These are phyloP conservation scores for Platismatia glauca DNA, from an alignment of 495 filamentous ascomycete species.

Conservation along the genomic window DNA sequence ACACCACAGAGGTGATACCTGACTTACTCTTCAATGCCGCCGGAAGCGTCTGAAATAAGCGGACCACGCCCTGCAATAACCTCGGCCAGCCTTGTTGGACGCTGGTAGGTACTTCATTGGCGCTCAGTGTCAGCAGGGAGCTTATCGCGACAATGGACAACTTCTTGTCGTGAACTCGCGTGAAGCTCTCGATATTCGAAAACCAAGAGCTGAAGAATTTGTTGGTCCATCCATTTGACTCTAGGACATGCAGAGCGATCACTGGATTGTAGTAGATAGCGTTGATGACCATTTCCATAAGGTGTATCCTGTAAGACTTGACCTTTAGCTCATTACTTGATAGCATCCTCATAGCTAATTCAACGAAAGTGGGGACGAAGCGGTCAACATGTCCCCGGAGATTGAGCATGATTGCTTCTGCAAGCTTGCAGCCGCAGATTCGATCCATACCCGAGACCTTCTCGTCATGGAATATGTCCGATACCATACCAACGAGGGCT, in stretches of 20 bases:
- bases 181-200: slow-evolving; percentile 87
- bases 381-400: slow-evolving; percentile 84
- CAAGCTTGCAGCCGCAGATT: slow-evolving; percentile 98
- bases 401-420: slow-evolving; percentile 93
- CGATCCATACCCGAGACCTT: slow-evolving; percentile 91
- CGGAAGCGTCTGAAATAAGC: slow-evolving; percentile 85
- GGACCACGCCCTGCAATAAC: slow-evolving; percentile 79
- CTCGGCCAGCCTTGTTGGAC: slow-evolving; percentile 97
- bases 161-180: slow-evolving; percentile 95
- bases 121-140: slow-evolving; percentile 64
- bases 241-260: slow-evolving; percentile 73
- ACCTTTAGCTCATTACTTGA: slow-evolving; percentile 61
- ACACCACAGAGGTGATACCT: neutral
- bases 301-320: slow-evolving; percentile 86
- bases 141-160: slow-evolving; percentile 90
- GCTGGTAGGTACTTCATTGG: slow-evolving; percentile 71
- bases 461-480: slow-evolving; percentile 66
- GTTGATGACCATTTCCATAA: slow-evolving; percentile 99
- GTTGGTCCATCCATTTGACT: slow-evolving; percentile 93
- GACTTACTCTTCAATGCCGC: slow-evolving; percentile 70
- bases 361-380: slow-evolving; percentile 77
- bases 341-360: slow-evolving; percentile 78
- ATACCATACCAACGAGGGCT: slow-evolving; percentile 77
- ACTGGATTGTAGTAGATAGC: slow-evolving; percentile 92
- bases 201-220: slow-evolving; percentile 99